These are phyloP conservation scores for Cadophora malorum DNA, from an alignment of 2,329 filamentous ascomycete species.

Conservation along the genomic window DNA sequence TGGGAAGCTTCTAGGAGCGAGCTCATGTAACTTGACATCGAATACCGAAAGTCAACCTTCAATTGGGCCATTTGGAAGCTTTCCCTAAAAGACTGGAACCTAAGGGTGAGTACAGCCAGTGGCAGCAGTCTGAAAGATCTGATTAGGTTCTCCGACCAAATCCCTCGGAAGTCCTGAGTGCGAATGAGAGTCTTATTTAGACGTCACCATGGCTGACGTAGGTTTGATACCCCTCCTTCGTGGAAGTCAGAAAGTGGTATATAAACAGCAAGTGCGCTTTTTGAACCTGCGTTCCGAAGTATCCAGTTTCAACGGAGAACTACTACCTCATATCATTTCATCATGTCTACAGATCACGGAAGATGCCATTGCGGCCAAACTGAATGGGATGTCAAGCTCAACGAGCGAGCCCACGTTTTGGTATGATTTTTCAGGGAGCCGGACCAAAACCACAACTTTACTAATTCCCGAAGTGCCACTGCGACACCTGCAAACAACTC, in stretches of 20 bases:
- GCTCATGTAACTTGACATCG: not conserved
- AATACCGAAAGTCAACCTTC: not conserved
- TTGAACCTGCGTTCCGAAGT: no score
- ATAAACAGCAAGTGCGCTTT: not conserved
- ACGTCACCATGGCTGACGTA: slow-evolving; percentile 6
- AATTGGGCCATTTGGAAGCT: not conserved
- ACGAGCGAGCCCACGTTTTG: slow-evolving; percentile 51
- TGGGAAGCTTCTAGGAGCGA: not conserved
- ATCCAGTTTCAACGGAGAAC: not conserved
- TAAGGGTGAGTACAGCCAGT: not conserved
- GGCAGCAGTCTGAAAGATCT: not conserved
- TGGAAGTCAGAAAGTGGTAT: not conserved
- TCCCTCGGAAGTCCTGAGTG: not conserved
- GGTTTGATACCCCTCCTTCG: not conserved
- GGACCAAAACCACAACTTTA: no score
- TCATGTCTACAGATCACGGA: slow-evolving; percentile 44
- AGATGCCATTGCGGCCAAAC: slow-evolving; percentile 62
- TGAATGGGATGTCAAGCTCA: slow-evolving; percentile 57
- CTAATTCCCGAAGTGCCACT: slow-evolving; percentile 52
- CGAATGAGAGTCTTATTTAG: not conserved
- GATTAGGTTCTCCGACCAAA: not conserved
- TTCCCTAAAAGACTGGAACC: not conserved
- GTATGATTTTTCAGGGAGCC: no score
- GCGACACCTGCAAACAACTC: slow-evolving; percentile 69
- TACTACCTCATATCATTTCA: not conserved